These are phyloP conservation scores for Calonectria naviculata DNA, from an alignment of 2,329 filamentous ascomycete genomes.

Conservation along the genomic window DNA sequence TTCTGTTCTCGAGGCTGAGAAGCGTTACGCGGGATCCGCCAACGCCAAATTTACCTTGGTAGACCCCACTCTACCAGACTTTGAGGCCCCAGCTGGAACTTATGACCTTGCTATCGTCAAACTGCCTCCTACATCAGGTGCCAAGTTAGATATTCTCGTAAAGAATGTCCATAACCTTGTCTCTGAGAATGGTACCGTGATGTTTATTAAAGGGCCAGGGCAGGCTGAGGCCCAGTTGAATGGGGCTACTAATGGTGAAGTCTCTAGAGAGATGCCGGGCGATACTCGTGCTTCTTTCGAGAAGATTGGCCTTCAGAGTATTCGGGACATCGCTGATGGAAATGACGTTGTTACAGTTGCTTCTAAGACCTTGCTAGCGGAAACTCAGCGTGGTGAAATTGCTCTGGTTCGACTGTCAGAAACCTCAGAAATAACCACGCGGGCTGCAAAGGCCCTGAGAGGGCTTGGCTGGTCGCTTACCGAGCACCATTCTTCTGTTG, in stretches of 20 bases:
- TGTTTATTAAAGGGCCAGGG: neutral
- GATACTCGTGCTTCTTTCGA: neutral
- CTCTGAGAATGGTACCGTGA: neutral
- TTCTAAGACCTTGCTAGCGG: neutral
- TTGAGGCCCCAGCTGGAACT: neutral
- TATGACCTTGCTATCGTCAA: conserved; percentile 1
- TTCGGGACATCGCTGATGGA: neutral
- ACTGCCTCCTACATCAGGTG: neutral
- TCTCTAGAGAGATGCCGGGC: neutral
- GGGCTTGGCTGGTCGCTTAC: neutral
- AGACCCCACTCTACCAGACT: neutral
- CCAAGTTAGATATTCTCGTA: neutral
- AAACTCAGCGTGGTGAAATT: neutral
- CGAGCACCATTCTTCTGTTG: neutral
- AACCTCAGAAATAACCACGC: neutral
- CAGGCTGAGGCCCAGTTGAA: neutral
- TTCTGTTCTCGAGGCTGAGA: conserved; percentile 9
- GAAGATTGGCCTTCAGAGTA: neutral
- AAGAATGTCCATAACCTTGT: neutral
- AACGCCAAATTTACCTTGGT: conserved; percentile 14
- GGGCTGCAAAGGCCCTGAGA: neutral
- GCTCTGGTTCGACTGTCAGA: neutral
- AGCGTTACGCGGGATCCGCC: neutral
- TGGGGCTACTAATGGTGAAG: neutral
- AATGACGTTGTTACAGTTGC: neutral